phyloP scores from a whole-genome alignment of 345 rosid species.

The Eucalyptus cladocalyx region DNA sequence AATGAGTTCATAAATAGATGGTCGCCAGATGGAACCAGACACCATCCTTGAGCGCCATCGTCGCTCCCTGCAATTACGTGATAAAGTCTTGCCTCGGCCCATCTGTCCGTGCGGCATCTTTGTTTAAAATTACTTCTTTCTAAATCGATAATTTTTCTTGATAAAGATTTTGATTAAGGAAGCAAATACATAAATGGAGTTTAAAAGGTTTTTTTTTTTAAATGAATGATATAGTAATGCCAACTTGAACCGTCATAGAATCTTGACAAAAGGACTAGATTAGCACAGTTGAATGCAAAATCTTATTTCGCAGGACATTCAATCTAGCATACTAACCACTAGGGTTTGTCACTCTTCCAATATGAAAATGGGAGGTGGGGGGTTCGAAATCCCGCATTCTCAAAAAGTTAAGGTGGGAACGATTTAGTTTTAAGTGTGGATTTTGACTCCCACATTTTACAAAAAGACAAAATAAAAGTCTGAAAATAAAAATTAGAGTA shows the following conservation, averaged over 20 bases:
- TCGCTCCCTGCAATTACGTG: neutral
- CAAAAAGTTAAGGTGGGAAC: fast-evolving
- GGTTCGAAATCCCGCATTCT: fast-evolving
- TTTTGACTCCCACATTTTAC: fast-evolving
- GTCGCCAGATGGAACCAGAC: neutral
- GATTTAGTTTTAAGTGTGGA: fast-evolving
- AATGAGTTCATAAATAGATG: neutral
- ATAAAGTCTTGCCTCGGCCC: neutral
- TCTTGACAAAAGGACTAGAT: neutral
- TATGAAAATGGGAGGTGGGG: fast-evolving
- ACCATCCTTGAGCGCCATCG: neutral
- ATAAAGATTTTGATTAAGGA: neutral
- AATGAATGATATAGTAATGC: neutral
- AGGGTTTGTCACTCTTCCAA: fast-evolving
- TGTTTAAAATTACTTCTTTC: neutral
- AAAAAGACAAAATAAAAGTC: fast-evolving
- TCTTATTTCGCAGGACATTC: neutral
- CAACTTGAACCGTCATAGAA: neutral
- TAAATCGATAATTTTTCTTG: neutral
- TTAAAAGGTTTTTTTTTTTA: neutral
- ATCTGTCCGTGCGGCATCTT: neutral
- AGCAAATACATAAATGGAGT: neutral
- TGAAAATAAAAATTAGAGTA: fast-evolving
- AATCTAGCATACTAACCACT: no score
- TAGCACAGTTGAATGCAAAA: neutral